phyloP scores from a whole-genome alignment of 2,329 filamentous ascomycete genomes.

The Zymoseptoria ardabiliae region DNA sequence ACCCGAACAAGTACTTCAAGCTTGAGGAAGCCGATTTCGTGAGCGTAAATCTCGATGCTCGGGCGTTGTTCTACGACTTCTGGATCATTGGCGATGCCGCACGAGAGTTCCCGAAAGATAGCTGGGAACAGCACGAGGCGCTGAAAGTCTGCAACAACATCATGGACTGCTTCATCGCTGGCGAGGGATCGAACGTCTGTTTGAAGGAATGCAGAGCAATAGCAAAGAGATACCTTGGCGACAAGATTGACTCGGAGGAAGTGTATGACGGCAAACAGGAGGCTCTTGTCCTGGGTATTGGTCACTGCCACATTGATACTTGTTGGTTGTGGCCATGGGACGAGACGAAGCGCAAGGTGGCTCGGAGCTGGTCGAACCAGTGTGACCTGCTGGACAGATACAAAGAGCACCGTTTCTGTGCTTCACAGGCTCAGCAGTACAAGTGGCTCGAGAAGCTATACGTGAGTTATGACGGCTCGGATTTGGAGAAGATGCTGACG shows the following conservation, averaged over 20 bases:
- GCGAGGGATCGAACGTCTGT: constrained; percentile 62
- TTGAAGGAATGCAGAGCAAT: constrained; percentile 76
- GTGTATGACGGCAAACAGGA: constrained; percentile 65
- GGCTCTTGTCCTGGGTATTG: constrained; percentile 78
- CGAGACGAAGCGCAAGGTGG: constrained; percentile 94
- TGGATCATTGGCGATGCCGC: constrained; percentile 94
- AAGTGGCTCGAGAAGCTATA: constrained; percentile 94
- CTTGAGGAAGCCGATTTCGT: constrained; percentile 76
- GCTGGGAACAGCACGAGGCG: constrained; percentile 82
- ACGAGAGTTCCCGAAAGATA: constrained; percentile 79
- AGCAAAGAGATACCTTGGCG: constrained; percentile 73
- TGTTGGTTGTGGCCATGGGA: constrained; percentile 99
- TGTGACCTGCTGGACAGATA: constrained; percentile 93
- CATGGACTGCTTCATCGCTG: constrained; percentile 81
- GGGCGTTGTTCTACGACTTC: constrained; percentile 80
- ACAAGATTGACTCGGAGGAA: constrained; percentile 70
- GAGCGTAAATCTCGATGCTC: constrained; percentile 77
- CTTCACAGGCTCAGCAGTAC: constrained; percentile 93
- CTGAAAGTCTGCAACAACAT: constrained; percentile 77
- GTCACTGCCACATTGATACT: constrained; percentile 95
- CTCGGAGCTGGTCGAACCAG: constrained; percentile 92
- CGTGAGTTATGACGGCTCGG: constrained; percentile 5
- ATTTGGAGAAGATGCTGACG: background rate
- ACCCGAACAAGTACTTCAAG: constrained; percentile 73
- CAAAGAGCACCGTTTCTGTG: constrained; percentile 84